Base-by-base conservation (phyloP, 306 rosid genomes). In the Pueraria montana region DNA sequence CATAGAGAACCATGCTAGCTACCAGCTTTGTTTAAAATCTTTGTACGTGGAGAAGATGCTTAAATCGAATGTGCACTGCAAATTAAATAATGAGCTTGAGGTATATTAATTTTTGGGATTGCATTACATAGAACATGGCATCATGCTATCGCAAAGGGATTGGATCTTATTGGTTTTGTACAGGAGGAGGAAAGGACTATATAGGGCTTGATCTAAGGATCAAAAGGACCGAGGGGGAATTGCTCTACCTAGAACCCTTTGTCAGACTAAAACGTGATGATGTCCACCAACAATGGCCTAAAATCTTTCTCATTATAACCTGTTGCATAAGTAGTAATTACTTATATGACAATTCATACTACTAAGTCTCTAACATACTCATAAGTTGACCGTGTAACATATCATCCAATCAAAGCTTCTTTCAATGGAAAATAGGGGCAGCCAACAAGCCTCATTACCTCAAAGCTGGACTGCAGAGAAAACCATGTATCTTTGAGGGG, bases 211-310 rank as follows among this genome's bases (percentile, higher is more conserved):
- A 62, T 23, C 73, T 40, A 67, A 40, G 73, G 73, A 66, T 34
- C 45, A 61, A 2, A 34, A 32, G 63, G 59, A 34, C 61, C 74
- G 10, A 18, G 48, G 77, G 38, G 11, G 42, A 36, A 10, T 79
- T 42, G 79, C 80, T 52, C 72, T 74, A 74, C 34, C 63, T 13
- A 27, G 63, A 6, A 81, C 16, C 38, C 76, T 85, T 79, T 84
- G 84, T 86, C 92, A 84, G 92, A 72, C 50, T 79, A 27, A 69
- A 84, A 70, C 12, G 79, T 80, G 90, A 83, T 74, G 67, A 26
- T 79, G 80, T 79, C 79, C 95, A 87, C 92, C 73, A 90, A 85
- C 78, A 86, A 92, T 75, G 91, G 93, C 86, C 83, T 58, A 80
- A 80, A 89, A 73, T 79, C 46, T 82, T 79, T 27, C 61, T 79